Evolutionary conservation across 139 green algal species (phyloP).

Genomic region (Marvania coccoides): DNA sequence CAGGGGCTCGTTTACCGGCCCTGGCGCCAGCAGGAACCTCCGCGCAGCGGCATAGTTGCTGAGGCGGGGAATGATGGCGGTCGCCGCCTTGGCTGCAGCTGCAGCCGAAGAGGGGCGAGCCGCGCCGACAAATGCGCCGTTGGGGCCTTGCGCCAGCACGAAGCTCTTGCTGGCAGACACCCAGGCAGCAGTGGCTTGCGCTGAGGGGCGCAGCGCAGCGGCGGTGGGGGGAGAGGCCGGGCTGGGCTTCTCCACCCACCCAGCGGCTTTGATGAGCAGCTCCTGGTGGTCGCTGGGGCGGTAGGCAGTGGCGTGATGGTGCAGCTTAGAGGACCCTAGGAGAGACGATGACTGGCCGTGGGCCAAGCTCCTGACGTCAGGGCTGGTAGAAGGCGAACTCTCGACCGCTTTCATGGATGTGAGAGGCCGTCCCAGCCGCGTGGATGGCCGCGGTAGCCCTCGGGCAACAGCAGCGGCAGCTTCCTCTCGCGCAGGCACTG

Average conservation of each 20-base stretch:
- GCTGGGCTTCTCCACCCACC: background rate
- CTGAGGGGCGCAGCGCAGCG: background rate
- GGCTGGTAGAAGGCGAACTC: background rate
- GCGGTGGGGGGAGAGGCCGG: background rate
- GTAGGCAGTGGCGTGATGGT: background rate
- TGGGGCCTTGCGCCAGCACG: background rate
- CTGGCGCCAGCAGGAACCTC: constrained; percentile 16
- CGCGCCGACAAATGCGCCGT: too few species aligned
- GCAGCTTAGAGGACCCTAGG: background rate
- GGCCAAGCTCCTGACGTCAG: too few species aligned
- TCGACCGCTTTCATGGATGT: background rate
- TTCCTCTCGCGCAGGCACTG: too few species aligned
- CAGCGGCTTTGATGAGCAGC: background rate
- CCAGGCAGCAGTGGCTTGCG: background rate
- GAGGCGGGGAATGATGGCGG: background rate
- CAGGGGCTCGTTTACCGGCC: constrained; percentile 31
- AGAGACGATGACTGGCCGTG: too few species aligned
- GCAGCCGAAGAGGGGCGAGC: background rate
- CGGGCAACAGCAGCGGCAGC: too few species aligned
- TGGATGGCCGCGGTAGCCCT: background rate
- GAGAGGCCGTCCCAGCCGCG: background rate
- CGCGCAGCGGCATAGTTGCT: background rate
- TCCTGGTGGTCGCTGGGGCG: background rate
- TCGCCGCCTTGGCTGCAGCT: background rate
- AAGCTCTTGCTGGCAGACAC: background rate